phyloP scores from a whole-genome alignment of 148 eudicot genomes.

The Talinum fruticosum region DNA sequence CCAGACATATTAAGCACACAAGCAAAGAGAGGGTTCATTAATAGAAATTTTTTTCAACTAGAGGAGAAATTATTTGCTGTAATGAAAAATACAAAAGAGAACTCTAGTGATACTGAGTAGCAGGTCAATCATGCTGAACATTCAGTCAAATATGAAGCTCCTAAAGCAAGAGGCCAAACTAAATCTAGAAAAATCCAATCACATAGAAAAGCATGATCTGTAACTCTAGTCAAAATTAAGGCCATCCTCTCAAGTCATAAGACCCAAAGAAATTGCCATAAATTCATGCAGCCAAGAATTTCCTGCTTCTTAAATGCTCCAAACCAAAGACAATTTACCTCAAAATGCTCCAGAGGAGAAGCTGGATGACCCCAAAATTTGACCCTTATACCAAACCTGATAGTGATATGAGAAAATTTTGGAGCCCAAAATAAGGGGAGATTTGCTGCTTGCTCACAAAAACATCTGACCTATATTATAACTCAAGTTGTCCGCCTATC shows the following conservation, averaged over 20 bases:
- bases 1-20: neutral
- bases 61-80: neutral
- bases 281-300: neutral
- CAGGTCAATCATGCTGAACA: neutral
- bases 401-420: too few relatives aligned
- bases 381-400: too few relatives aligned
- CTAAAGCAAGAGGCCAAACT: neutral
- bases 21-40: neutral
- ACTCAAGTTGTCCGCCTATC: too few relatives aligned
- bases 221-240: neutral
- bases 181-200: neutral
- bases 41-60: neutral
- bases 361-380: too few relatives aligned
- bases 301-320: too few relatives aligned
- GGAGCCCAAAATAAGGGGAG: too few relatives aligned
- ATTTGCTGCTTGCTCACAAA: too few relatives aligned
- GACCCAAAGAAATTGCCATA: neutral
- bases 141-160: neutral
- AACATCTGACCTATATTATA: too few relatives aligned
- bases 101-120: neutral
- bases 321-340: too few relatives aligned
- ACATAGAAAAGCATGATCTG: neutral
- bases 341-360: too few relatives aligned
- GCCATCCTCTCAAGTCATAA: neutral
- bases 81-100: neutral